Conservation (phyloP, 1,139 yeast genomes). For the Yamadazyma membranifaciens region DNA sequence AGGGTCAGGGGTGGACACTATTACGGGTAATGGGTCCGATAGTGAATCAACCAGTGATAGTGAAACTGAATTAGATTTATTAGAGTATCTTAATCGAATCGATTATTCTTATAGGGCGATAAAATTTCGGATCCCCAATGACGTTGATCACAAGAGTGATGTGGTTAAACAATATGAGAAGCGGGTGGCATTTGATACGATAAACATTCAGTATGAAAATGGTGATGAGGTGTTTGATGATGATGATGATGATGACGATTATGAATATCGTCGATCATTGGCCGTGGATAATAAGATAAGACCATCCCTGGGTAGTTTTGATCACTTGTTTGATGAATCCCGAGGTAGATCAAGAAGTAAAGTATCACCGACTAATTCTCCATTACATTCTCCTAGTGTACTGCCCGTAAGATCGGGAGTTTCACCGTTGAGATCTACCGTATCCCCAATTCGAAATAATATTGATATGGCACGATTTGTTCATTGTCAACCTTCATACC, state of each 20-base stretch:
- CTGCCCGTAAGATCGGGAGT: constrained; percentile 13
- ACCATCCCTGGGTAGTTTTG: not conserved
- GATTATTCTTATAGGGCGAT: constrained; percentile 16
- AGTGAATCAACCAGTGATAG: constrained; percentile 6
- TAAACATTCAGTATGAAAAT: constrained; percentile 18
- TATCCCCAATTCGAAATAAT: constrained; percentile 1
- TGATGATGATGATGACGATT: constrained; percentile 10
- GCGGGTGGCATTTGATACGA: constrained; percentile 25
- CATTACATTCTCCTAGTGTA: constrained; percentile 18
- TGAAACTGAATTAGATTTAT: constrained; percentile 18
- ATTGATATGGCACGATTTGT: constrained; percentile 12
- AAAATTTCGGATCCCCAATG: constrained; percentile 18
- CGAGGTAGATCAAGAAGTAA: constrained; percentile 14
- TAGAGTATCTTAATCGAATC: constrained; percentile 19
- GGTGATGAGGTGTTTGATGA: constrained; percentile 11
- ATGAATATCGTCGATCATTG: constrained; percentile 1
- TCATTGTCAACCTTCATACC: constrained; percentile 28
- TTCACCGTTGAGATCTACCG: constrained; percentile 9
- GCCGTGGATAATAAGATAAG: not conserved
- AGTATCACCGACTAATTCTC: constrained; percentile 17
- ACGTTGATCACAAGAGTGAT: constrained; percentile 11
- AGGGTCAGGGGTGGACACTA: too few species aligned
- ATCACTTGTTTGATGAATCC: constrained; percentile 6
- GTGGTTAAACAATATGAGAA: constrained; percentile 15
- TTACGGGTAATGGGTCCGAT: not conserved